These are phyloP conservation scores for Comarum palustre DNA, from an alignment of 306 rosid genomes.

Conservation along the genomic window DNA sequence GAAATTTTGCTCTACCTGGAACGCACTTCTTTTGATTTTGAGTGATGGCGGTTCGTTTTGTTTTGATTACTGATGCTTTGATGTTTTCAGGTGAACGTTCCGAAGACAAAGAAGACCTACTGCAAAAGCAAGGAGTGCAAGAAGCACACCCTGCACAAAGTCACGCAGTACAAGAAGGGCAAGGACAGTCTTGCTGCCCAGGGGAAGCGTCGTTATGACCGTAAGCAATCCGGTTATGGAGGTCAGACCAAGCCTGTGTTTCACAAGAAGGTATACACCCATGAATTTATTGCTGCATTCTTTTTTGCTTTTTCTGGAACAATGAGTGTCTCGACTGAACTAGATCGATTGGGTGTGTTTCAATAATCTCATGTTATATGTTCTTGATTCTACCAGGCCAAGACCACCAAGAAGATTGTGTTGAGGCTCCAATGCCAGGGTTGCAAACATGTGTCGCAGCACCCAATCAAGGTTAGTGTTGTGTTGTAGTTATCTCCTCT, in stretches of 20 bases:
- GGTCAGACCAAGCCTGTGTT: conserved; percentile 49
- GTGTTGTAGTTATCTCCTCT: neutral
- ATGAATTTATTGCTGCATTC: neutral
- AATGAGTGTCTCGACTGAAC: neutral
- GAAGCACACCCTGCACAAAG: conserved; percentile 57
- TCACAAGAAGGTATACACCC: conserved; percentile 35
- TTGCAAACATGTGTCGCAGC: conserved; percentile 50
- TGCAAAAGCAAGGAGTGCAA: conserved; percentile 46
- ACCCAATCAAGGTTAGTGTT: conserved; percentile 42
- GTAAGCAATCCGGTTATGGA: conserved; percentile 50
- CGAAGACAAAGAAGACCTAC: conserved; percentile 42
- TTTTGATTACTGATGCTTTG: neutral
- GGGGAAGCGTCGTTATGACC: conserved; percentile 51
- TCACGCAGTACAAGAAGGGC: conserved; percentile 48
- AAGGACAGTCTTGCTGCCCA: conserved; percentile 51
- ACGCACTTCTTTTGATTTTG: too few relatives aligned
- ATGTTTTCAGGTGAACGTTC: conserved; percentile 34
- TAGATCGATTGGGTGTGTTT: neutral
- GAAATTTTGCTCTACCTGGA: too few relatives aligned
- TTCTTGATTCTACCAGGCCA: conserved; percentile 29
- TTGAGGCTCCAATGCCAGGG: conserved; percentile 50
- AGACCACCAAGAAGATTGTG: conserved; percentile 50
- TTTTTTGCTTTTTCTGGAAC: neutral
- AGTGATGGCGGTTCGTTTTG: too few relatives aligned
- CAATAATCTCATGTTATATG: neutral